Base-by-base conservation (phyloP, 2,329 filamentous ascomycete species). In the Dactylellina leptospora region DNA sequence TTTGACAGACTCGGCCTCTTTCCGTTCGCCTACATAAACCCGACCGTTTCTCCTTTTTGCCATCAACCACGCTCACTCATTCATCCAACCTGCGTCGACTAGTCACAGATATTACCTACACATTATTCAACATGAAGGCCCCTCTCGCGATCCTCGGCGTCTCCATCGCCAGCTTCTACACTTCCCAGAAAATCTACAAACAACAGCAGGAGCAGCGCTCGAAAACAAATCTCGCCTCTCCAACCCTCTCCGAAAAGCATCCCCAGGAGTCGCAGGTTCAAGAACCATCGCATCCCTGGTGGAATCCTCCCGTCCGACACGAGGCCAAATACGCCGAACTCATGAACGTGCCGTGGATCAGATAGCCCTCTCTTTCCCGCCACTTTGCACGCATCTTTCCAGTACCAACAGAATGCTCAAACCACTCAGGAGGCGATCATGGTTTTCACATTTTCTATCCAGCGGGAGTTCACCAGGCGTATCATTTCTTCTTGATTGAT, bases 271-370 rank as follows among this genome's bases (percentile, higher is more conserved):
- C 64, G 18, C 45, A 60, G 30, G 18, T 44, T 36, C 20, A 40
- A 25, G 18, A 53, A 47, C 45, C 30, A 1, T 45, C 64, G 30
- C 23, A 72, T 22, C 68, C 68, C 8, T 72, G 68, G 68, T 72
- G 68, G 68, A 72, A 72, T 23, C 68, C 68, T 9, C 68, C 68
- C 16, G 59, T 72, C 27, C 50, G 44, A 23, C 53, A 72, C 33
- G 68, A 72, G 55, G 68, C 68, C 8, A 72, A 72, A 55, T 72
- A 72, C 40, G 68, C 68, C n/a, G 68, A 72, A 16, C 38, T 72
- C 36, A 72, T 72, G 44, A 59, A 64, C 30, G 59, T 72, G 3
- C 68, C 68, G 10, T 72, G 68, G 68, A 72, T 72, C 22, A 44
- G 68, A 9, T 72, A 56, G 42, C 4, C 11, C 18, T 45, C 40